Evolutionary conservation across 768 basidiomycete genomes (phyloP).

Genomic region (Mycena rebaudengoi): DNA sequence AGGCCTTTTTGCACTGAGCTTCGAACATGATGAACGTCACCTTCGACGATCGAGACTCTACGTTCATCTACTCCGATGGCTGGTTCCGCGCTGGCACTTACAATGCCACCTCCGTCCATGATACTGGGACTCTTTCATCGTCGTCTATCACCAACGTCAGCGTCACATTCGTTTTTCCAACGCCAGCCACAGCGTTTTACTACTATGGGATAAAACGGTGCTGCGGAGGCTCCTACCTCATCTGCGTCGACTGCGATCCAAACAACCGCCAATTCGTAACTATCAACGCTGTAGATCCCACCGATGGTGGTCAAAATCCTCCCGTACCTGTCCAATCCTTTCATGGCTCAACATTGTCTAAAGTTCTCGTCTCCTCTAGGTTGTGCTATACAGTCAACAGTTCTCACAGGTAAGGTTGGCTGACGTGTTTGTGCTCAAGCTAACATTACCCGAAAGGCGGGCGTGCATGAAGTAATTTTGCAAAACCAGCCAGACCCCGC

Average conservation of each 20-base stretch:
- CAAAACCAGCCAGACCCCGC: conserved; percentile 32
- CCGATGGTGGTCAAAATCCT: conserved; percentile 39
- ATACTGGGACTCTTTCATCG: conserved; percentile 37
- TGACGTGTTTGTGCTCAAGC: too few relatives aligned
- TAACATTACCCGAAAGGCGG: too few relatives aligned
- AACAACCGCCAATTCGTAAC: conserved; percentile 30
- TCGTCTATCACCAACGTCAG: conserved; percentile 34
- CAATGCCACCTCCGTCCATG: conserved; percentile 37
- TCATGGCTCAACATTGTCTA: background rate
- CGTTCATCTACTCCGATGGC: conserved; percentile 29
- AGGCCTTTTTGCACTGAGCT: too few relatives aligned
- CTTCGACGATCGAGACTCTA: conserved; percentile 36
- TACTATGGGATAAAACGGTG: conserved; percentile 39
- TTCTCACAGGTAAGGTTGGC: too few relatives aligned
- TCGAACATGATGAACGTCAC: conserved; percentile 31
- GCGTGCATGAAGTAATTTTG: conserved; percentile 39
- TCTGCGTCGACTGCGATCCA: conserved; percentile 45
- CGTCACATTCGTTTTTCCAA: conserved; percentile 37
- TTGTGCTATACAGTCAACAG: conserved; percentile 30
- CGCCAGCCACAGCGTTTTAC: conserved; percentile 37
- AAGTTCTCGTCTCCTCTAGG: conserved; percentile 14
- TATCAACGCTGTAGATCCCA: conserved; percentile 38
- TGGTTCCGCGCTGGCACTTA: conserved; percentile 36
- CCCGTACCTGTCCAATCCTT: conserved; percentile 33
- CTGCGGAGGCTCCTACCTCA: conserved; percentile 38